Base-by-base conservation (phyloP, 225 moss, liverwort and hornwort species). In the Bryum argenteum region DNA sequence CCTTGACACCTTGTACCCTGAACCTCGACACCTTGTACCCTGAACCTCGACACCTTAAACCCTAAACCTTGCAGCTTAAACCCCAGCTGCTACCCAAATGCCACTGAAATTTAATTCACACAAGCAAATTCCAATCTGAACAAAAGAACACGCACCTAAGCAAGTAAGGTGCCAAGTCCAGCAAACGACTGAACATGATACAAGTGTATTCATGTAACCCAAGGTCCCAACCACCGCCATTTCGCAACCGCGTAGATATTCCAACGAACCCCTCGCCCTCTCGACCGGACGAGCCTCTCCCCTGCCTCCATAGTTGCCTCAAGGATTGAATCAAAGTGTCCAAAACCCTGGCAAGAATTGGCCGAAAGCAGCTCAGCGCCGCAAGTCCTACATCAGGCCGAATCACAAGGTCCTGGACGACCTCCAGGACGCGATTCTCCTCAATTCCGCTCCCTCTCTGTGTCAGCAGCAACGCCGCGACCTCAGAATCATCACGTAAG, bases 91-190 rank as follows among this genome's bases (percentile, higher is more conserved):
- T 17, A 10, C 22, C 22, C 56, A 54, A 4, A 9, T 48, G n/a
- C 24, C 10, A 57, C 23, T 45, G 37, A 40, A 47, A 63, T 50
- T 54, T 48, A 9, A 66, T 33, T 45, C 53, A 23, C 63, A 20
- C 44, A 67, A 3, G 17, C 1, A 67, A 43, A 56, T n/a, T 33
- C 47, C 50, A 70, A 72, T 63, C 15, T 39, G 54, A 45, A 39
- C 56, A 37, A 42, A 44, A 2, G 2, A 58, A 51, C 28, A 67
- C 57, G 28, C 74, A 94, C 97, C 97, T 94, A 66, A 94, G 78
- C 79, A 89, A 83, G 70, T 92, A 91, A 1, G 97, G 97, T 57
- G 97, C 94, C 74, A 98, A 76, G 71, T 94, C 92, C 77, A 98
- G 79, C 71, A 94, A 53, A 38, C 84, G 88, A 75, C 97, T 92